Evolutionary conservation across 2,329 filamentous ascomycete genomes (phyloP).

Genomic region (Penicillium corylophilum): DNA sequence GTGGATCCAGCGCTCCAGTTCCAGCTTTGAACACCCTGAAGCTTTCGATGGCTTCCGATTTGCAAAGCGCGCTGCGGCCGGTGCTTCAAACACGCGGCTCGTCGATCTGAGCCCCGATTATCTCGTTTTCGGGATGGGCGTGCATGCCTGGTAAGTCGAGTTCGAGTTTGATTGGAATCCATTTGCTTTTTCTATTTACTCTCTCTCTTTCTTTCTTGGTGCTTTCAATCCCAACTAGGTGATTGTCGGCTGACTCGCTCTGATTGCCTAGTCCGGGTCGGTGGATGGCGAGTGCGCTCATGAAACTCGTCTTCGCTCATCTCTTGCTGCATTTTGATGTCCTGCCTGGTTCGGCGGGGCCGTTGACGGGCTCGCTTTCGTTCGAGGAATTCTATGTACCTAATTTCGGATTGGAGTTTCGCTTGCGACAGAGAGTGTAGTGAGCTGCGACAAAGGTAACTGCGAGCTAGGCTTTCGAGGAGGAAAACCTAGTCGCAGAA

Average conservation of each 20-base stretch:
- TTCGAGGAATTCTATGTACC: conserved; percentile 27
- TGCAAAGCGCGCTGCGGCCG: conserved; percentile 15
- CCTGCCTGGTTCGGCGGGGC: conserved; percentile 6
- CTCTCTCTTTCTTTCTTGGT: neutral
- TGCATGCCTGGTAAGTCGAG: conserved; percentile 21
- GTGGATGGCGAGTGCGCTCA: conserved; percentile 22
- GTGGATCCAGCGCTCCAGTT: conserved; percentile 17
- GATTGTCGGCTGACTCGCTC: conserved; percentile 13
- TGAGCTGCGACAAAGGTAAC: neutral
- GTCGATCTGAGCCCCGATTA: conserved; percentile 24
- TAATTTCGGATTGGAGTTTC: conserved; percentile 27
- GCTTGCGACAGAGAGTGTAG: conserved; percentile 30
- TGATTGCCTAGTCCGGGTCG: conserved; percentile 18
- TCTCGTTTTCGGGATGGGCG: conserved; percentile 24
- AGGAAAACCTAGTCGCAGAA: neutral
- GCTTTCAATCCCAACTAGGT: conserved; percentile 15
- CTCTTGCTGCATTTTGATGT: conserved; percentile 17
- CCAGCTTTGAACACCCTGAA: conserved; percentile 14
- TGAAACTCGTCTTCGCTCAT: conserved; percentile 21
- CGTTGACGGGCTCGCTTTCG: conserved; percentile 20
- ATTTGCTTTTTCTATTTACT: no score
- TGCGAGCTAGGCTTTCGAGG: no score
- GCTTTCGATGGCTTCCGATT: conserved; percentile 23
- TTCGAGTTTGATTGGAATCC: neutral
- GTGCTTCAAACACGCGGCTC: conserved; percentile 11